Conservation (phyloP, 2,329 filamentous ascomycete genomes). For the Claviceps maximensis region DNA sequence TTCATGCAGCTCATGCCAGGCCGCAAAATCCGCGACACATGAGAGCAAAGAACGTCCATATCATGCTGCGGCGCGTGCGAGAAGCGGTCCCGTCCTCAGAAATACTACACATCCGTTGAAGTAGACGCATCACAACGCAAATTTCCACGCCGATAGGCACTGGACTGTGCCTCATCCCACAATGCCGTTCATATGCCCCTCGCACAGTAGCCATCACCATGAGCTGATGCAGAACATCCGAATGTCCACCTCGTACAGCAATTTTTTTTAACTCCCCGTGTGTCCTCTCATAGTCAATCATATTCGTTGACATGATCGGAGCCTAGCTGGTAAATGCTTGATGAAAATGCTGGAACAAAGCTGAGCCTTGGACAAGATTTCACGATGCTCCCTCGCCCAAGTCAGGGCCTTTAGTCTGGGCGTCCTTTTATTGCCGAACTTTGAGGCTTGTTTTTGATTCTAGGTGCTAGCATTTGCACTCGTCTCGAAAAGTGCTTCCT, state of each 20-base stretch:
- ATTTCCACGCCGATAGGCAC: background rate
- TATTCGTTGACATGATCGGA: too few relatives aligned
- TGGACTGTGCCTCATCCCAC: conserved; percentile 5
- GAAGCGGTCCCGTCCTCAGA: too few relatives aligned
- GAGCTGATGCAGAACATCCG: background rate
- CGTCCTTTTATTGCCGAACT: background rate
- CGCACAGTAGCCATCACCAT: conserved; percentile 1
- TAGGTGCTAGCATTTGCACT: background rate
- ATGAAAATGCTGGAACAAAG: too few relatives aligned
- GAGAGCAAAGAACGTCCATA: too few relatives aligned
- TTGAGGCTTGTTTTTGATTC: background rate
- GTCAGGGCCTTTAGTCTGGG: too few relatives aligned
- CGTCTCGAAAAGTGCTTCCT: background rate
- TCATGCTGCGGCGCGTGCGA: too few relatives aligned
- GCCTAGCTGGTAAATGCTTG: too few relatives aligned
- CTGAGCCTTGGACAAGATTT: background rate
- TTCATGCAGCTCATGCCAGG: too few relatives aligned
- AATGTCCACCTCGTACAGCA: background rate
- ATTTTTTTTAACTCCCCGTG: background rate
- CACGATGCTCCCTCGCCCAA: background rate
- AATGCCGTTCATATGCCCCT: conserved; percentile 3
- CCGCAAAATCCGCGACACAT: too few relatives aligned
- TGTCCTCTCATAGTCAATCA: too few relatives aligned
- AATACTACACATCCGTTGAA: background rate
- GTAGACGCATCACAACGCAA: background rate